phyloP scores from a whole-genome alignment of 2,329 filamentous ascomycete genomes.

The Diaporthe caulivora region DNA sequence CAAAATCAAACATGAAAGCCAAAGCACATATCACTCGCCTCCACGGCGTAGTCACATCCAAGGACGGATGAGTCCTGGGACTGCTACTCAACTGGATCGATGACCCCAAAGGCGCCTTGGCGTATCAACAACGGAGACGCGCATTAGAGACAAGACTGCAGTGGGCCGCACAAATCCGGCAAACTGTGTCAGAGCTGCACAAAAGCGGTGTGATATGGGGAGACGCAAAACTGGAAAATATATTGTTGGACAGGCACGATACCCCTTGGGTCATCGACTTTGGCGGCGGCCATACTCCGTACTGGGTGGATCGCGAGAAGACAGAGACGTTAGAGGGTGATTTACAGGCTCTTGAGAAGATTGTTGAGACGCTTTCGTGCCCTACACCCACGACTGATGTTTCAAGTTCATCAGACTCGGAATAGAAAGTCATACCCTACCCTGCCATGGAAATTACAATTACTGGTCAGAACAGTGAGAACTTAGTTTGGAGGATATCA shows the following conservation, averaged over 20 bases:
- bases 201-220: conserved; percentile 45
- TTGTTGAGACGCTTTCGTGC: background rate
- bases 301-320: conserved; percentile 45
- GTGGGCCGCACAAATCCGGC: conserved; percentile 42
- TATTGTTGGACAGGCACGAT: conserved; percentile 44
- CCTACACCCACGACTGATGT: background rate
- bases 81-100: conserved; percentile 1
- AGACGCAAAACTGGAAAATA: conserved; percentile 48
- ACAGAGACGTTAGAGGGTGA: conserved; percentile 45
- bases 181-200: conserved; percentile 42
- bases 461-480: too few species aligned
- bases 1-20: background rate
- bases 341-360: conserved; percentile 41
- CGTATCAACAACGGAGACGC: background rate
- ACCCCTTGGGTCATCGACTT: conserved; percentile 48
- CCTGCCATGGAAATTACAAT: too few species aligned
- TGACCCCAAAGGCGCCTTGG: background rate
- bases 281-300: conserved; percentile 45
- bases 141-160: background rate
- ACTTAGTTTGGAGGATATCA: too few species aligned
- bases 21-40: conserved; percentile 1
- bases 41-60: background rate
- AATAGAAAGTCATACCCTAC: too few species aligned
- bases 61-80: background rate
- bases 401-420: background rate